Evolutionary conservation across 2,329 filamentous ascomycete species (phyloP).

Genomic region (Rhynchosporium agropyri): DNA sequence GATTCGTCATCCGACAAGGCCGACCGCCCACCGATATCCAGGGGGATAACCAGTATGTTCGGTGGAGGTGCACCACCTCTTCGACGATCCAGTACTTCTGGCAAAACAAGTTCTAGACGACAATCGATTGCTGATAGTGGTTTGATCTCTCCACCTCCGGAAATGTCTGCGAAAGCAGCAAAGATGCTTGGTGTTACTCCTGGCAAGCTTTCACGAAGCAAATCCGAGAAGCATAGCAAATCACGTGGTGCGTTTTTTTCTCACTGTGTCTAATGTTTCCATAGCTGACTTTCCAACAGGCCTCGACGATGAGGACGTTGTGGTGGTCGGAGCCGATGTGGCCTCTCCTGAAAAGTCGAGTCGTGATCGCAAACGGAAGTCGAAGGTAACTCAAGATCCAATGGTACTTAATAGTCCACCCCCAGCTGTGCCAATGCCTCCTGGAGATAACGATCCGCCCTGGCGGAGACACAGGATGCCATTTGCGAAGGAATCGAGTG

Average conservation of each 20-base stretch:
- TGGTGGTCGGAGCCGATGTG: slow-evolving; percentile 51
- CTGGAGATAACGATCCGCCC: slow-evolving; percentile 37
- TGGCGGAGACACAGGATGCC: slow-evolving; percentile 35
- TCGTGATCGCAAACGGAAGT: slow-evolving; percentile 46
- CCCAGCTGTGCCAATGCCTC: slow-evolving; percentile 41
- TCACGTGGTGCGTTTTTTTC: slow-evolving; percentile 42
- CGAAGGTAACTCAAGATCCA: slow-evolving; percentile 47
- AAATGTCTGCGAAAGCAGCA: slow-evolving; percentile 75
- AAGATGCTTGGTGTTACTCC: slow-evolving; percentile 68
- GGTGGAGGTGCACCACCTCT: slow-evolving; percentile 67
- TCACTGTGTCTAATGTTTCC: slow-evolving; percentile 2
- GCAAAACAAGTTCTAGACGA: slow-evolving; percentile 65
- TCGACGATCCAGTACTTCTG: slow-evolving; percentile 57
- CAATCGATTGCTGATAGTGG: slow-evolving; percentile 68
- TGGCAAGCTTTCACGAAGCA: slow-evolving; percentile 51
- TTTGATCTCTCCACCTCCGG: slow-evolving; percentile 69
- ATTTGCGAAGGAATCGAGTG: slow-evolving; percentile 38
- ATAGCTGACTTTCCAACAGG: slow-evolving; percentile 33
- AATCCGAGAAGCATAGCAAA: slow-evolving; percentile 53
- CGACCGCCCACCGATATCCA: slow-evolving; percentile 48
- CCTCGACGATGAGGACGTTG: slow-evolving; percentile 51
- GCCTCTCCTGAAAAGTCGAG: slow-evolving; percentile 51
- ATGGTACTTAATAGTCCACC: slow-evolving; percentile 31
- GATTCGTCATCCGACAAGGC: slow-evolving; percentile 68
- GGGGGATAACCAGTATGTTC: slow-evolving; percentile 65